Conservation (phyloP, 768 basidiomycete genomes). For the Agaricus subrufescens region DNA sequence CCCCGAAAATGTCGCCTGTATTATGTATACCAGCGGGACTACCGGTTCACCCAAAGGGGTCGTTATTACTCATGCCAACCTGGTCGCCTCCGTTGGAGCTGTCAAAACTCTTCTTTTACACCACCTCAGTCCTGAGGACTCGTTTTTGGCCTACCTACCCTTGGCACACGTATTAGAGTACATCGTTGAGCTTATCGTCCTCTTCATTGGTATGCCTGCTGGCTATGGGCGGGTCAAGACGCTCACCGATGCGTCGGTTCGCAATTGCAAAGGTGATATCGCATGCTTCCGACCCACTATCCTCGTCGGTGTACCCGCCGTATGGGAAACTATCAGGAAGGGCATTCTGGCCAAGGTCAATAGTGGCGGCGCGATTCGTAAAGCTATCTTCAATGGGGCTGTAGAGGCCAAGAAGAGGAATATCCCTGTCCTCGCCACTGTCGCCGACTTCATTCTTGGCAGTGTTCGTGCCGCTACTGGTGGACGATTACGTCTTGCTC, state of each 20-base stretch:
- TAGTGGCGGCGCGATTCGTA: conserved; percentile 58
- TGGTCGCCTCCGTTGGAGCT: conserved; percentile 84
- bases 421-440: conserved; percentile 55
- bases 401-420: conserved; percentile 68
- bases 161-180: conserved; percentile 96
- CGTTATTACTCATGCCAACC: conserved; percentile 80
- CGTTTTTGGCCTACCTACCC: conserved; percentile 87
- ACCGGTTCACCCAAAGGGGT: conserved; percentile 97
- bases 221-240: conserved; percentile 97
- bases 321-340: conserved; percentile 97
- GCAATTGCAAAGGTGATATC: conserved; percentile 84
- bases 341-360: conserved; percentile 85
- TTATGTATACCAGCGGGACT: conserved; percentile 79
- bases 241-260: conserved; percentile 88
- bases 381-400: conserved; percentile 76
- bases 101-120: conserved; percentile 68
- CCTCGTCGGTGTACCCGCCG: conserved; percentile 92
- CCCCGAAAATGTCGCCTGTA: conserved; percentile 40
- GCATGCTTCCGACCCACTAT: conserved; percentile 78
- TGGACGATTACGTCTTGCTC: conserved; percentile 73
- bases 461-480: conserved; percentile 82
- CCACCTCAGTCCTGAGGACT: conserved; percentile 54
- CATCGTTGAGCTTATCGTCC: conserved; percentile 78
- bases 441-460: conserved; percentile 80
- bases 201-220: conserved; percentile 72